Conservation (phyloP, 78 protist genomes). For the Carpediemonas membranifera region DNA sequence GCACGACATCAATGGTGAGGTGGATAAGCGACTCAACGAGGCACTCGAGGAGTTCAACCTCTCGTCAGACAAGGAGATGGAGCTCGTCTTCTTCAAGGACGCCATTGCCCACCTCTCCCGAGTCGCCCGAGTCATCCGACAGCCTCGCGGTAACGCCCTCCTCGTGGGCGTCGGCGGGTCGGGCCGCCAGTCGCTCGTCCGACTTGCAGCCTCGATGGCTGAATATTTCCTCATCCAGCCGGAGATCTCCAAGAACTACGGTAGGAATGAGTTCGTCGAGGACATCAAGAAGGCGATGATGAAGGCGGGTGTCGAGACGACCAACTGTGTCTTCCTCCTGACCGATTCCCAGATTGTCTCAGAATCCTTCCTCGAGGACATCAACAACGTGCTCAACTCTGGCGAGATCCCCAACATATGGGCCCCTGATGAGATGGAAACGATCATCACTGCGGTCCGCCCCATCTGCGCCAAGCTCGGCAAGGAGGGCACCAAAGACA, state of each 20-base stretch:
- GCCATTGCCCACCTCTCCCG: constrained; percentile 46
- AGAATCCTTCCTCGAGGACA: constrained; percentile 53
- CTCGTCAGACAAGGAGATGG: background rate
- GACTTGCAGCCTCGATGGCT: constrained; percentile 37
- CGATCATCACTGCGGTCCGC: constrained; percentile 11
- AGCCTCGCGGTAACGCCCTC: constrained; percentile 58
- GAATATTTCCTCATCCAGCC: constrained; percentile 6
- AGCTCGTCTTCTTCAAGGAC: constrained; percentile 60
- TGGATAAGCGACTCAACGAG: background rate
- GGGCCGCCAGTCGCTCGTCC: constrained; percentile 41
- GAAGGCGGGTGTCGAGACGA: constrained; percentile 7
- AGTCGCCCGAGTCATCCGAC: constrained; percentile 33
- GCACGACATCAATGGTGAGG: background rate
- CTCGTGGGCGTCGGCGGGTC: constrained; percentile 63
- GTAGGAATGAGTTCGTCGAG: constrained; percentile 36
- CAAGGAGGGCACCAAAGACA: constrained; percentile 24
- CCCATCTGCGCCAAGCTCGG: constrained; percentile 16
- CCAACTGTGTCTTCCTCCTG: constrained; percentile 35
- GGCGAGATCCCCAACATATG: constrained; percentile 60
- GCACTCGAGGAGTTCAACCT: background rate
- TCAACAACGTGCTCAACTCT: constrained; percentile 50
- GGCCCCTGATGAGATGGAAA: constrained; percentile 38
- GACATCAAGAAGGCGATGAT: constrained; percentile 25
- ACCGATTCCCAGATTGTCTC: constrained; percentile 50
- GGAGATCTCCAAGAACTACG: constrained; percentile 33